Base-by-base conservation (phyloP, 768 basidiomycete genomes). In the Favolaschia claudopus region DNA sequence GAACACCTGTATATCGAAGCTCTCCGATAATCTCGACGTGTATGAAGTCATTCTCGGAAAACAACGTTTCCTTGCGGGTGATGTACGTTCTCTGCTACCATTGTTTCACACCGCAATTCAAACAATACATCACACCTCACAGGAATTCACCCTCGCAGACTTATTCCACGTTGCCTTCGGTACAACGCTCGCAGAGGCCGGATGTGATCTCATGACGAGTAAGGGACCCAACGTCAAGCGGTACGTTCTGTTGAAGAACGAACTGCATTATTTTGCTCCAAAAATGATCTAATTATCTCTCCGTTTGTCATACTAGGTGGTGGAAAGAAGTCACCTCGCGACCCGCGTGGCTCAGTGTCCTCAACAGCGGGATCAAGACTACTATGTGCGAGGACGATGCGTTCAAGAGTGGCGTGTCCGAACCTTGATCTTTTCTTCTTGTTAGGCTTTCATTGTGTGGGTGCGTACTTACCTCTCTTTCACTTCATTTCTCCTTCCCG, bases 121-220 rank as follows among this genome's bases (percentile, higher is more conserved):
- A 76, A 72, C 10, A 77, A n/a, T 40, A 40, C 79, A 7, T 40
- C 20, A 40, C 12, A 40, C 20, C 8, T 20, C 20, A n/a, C 71
- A 80, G 46, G 76, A 56, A 27, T 7, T 85, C 58, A 83, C 81
- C 3, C 70, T 84, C 2, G 83, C 79, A 6, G 84, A 85, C 64
- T 72, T 85, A 4, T 76, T 75, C 65, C 82, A 84, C 66, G 63
- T 85, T 25, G 74, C 83, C 0, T 76, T 75, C 39, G 40, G 42
- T 20, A 19, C 42, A 8, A 13, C 22, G 8, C 28, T 56, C 40
- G 52, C 20, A 27, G 1, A 3, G 13, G 33, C 54, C 13, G 69
- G 66, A 1, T 39, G 58, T 24, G 43, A 58, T 12, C 55, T 71
- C 10, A 39, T 77, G 24, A 59, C 50, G 32, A 40, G 73, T 29